phyloP scores from a whole-genome alignment of 257 asterid genomes.

The Scutellaria galericulata region DNA sequence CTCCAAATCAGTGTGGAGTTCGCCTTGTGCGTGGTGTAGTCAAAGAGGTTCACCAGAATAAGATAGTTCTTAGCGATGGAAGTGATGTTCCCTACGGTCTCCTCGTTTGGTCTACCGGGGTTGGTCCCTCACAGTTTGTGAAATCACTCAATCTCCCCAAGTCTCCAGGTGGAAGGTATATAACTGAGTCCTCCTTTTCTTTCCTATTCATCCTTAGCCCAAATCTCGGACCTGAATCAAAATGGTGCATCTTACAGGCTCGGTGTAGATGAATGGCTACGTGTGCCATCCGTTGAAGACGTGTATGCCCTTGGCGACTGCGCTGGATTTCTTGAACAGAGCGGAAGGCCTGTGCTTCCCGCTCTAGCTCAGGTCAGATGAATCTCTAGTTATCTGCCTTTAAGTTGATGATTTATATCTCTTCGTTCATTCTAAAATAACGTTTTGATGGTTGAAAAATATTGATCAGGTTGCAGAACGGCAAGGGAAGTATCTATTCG shows the following conservation, averaged over 20 bases:
- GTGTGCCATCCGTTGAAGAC: slow-evolving; percentile 82
- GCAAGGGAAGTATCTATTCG: slow-evolving; percentile 85
- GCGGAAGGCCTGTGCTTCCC: slow-evolving; percentile 85
- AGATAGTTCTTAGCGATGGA: slow-evolving; percentile 84
- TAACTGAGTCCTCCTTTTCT: not conserved
- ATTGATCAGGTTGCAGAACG: slow-evolving; percentile 83
- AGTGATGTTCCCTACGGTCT: slow-evolving; percentile 96
- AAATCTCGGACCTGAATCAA: not conserved
- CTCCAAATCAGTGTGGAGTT: slow-evolving; percentile 62
- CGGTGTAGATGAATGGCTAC: slow-evolving; percentile 88
- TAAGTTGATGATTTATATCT: not conserved
- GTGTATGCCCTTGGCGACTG: slow-evolving; percentile 92
- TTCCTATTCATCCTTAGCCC: not conserved
- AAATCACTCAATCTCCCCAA: slow-evolving; percentile 70
- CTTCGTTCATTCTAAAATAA: not conserved
- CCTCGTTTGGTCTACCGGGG: slow-evolving; percentile 95
- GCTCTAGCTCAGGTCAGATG: slow-evolving; percentile 90
- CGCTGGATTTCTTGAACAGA: slow-evolving; percentile 85
- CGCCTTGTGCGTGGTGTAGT: slow-evolving; percentile 93
- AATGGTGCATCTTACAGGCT: slow-evolving; percentile 48
- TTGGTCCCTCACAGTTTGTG: slow-evolving; percentile 82
- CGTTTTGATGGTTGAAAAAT: not conserved
- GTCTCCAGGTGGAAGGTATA: slow-evolving; percentile 93
- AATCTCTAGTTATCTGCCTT: not conserved
- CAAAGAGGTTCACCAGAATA: slow-evolving; percentile 72